phyloP scores from a whole-genome alignment of 768 basidiomycete species.

The Leucocoprinus sp. region DNA sequence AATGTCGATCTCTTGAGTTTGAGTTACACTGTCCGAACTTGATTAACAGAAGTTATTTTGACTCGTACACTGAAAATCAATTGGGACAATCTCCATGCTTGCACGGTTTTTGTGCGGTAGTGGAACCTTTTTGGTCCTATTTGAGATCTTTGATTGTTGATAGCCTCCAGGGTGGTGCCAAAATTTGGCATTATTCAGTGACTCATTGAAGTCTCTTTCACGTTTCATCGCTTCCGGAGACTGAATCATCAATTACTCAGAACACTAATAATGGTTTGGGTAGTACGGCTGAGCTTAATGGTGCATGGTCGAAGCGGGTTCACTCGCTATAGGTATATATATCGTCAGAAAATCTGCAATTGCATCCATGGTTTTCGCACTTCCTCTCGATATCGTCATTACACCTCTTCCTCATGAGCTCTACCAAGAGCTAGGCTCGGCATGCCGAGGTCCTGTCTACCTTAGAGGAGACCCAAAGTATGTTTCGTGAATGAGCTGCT shows the following conservation, averaged over 20 bases:
- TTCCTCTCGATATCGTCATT: constrained; percentile 14
- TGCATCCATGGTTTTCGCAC: background rate
- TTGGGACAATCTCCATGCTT: too few species aligned
- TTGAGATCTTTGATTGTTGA: too few species aligned
- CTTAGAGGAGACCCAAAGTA: constrained; percentile 27
- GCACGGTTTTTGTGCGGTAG: too few species aligned
- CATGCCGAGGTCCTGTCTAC: constrained; percentile 41
- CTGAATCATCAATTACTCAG: background rate
- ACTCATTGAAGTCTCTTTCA: background rate
- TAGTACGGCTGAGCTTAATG: background rate
- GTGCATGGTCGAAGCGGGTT: constrained; percentile 1
- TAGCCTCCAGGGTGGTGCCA: too few species aligned
- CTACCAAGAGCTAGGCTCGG: constrained; percentile 35
- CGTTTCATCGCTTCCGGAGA: background rate
- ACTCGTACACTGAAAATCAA: too few species aligned
- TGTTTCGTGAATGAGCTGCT: background rate
- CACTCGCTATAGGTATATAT: constrained; percentile 1
- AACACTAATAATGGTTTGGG: background rate
- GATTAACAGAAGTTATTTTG: background rate
- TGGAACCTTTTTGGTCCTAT: too few species aligned
- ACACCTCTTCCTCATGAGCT: constrained; percentile 25
- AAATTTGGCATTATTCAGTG: too few species aligned
- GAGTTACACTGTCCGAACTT: constrained; percentile 1
- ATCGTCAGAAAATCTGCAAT: background rate
- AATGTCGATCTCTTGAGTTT: background rate